A percentile compares a stretch with the other conserved stretches of the same genome.
phyloP scores from a whole-genome alignment of 495 filamentous ascomycete species.

The Hypoxylon lienhwacheense region DNA sequence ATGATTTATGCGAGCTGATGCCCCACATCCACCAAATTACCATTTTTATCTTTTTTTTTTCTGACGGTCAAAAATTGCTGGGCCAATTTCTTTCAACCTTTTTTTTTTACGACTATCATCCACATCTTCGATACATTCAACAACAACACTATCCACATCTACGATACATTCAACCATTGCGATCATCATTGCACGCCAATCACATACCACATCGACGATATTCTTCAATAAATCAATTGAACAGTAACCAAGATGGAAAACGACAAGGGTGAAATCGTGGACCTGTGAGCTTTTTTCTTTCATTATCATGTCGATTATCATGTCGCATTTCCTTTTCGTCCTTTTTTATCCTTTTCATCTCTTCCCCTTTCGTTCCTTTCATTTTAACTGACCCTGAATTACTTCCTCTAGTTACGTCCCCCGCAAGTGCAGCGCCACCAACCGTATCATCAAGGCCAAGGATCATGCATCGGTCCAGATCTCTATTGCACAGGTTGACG shows the following conservation, averaged over 20 bases:
- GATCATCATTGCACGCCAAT: constrained; percentile 16
- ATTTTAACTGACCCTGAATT: constrained; percentile 11
- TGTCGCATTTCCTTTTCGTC: too few relatives aligned
- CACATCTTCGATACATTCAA: constrained; percentile 19
- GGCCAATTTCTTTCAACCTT: constrained; percentile 1
- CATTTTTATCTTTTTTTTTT: constrained; percentile 28
- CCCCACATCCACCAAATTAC: constrained; percentile 29
- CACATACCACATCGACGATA: constrained; percentile 16
- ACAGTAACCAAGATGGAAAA: constrained; percentile 79
- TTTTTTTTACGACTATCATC: too few relatives aligned
- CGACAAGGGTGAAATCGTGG: constrained; percentile 98
- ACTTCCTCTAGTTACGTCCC: constrained; percentile 80
- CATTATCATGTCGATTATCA: not conserved
- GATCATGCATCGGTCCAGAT: constrained; percentile 94
- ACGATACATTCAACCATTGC: constrained; percentile 22
- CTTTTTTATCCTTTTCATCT: too few relatives aligned
- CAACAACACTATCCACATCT: constrained; percentile 9
- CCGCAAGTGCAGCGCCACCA: constrained; percentile 94
- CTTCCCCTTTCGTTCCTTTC: too few relatives aligned
- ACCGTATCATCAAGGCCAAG: constrained; percentile 99
- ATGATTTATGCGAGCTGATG: constrained; percentile 25
- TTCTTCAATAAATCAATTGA: constrained; percentile 37
- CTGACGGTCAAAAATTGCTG: constrained; percentile 28
- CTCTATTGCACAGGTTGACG: constrained; percentile 71
- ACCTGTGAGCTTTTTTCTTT: constrained; percentile 71